These are phyloP conservation scores for Globisporangium megalacanthum DNA, from an alignment of 352 stramenopile genomes.

Conservation along the genomic window DNA sequence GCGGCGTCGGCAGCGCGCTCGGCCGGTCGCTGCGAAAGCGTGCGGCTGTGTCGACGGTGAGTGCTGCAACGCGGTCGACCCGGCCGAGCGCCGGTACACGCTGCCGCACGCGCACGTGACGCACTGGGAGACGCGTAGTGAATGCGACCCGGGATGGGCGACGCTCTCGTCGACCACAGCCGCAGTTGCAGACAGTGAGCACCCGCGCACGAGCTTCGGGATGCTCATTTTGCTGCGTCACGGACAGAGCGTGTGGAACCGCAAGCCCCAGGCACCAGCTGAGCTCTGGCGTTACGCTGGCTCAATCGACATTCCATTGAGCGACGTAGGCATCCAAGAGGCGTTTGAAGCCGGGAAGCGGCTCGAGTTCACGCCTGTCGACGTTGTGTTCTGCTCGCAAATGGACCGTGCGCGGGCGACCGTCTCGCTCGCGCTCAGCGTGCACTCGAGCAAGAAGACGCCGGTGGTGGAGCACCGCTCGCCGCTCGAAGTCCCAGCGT, in stretches of 20 bases:
- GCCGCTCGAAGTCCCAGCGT: constrained; percentile 56
- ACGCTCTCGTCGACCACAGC: constrained; percentile 5
- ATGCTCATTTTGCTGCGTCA: constrained; percentile 81
- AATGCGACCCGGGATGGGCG: constrained; percentile 58
- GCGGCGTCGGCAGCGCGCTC: constrained; percentile 4
- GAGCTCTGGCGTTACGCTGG: constrained; percentile 80
- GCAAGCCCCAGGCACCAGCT: constrained; percentile 63
- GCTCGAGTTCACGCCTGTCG: constrained; percentile 70
- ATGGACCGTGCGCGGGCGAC: constrained; percentile 79
- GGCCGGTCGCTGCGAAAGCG: constrained; percentile 9
- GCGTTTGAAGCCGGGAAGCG: constrained; percentile 72
- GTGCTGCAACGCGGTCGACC: constrained; percentile 65
- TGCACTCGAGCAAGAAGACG: constrained; percentile 80
- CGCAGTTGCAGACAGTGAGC: constrained; percentile 13
- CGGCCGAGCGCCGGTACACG: constrained; percentile 58
- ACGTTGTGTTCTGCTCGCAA: constrained; percentile 83
- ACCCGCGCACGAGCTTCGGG: constrained; percentile 49
- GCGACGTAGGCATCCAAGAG: constrained; percentile 80
- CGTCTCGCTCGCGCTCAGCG: constrained; percentile 69
- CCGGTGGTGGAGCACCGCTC: constrained; percentile 72
- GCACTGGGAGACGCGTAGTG: constrained; percentile 58
- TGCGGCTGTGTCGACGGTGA: constrained; percentile 66
- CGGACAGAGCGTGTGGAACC: constrained; percentile 84
- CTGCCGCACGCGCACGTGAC: constrained; percentile 66
- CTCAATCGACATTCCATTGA: constrained; percentile 78